These are phyloP conservation scores for Huntiella bhutanensis DNA, from an alignment of 2,329 filamentous ascomycete species.

Conservation along the genomic window DNA sequence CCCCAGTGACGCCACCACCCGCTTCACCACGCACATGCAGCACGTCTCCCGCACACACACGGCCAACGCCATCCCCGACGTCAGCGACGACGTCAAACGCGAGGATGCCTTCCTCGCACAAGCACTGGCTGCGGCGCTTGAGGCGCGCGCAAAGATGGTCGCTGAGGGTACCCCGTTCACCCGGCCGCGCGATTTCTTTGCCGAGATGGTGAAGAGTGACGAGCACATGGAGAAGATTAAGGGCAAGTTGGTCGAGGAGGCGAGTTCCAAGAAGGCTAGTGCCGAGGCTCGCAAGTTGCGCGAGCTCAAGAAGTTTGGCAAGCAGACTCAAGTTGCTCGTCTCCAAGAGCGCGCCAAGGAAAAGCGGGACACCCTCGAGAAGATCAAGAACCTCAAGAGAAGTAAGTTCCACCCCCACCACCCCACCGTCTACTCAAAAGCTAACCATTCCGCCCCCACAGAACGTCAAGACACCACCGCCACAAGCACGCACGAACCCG, in stretches of 20 bases:
- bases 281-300: slow-evolving; percentile 80
- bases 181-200: slow-evolving; percentile 85
- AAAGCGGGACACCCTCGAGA: slow-evolving; percentile 84
- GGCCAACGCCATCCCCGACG: slow-evolving; percentile 50
- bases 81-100: slow-evolving; percentile 79
- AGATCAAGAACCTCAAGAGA: slow-evolving; percentile 86
- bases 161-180: slow-evolving; percentile 74
- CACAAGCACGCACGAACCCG: slow-evolving; percentile 52
- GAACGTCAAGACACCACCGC: slow-evolving; percentile 60
- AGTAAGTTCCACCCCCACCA: slow-evolving; percentile 41
- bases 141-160: slow-evolving; percentile 55
- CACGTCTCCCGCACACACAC: slow-evolving; percentile 50
- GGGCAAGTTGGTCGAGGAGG: slow-evolving; percentile 79
- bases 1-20: slow-evolving; percentile 43
- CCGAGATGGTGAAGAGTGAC: slow-evolving; percentile 97
- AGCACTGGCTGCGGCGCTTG: slow-evolving; percentile 57
- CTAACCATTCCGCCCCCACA: slow-evolving; percentile 23
- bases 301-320: slow-evolving; percentile 97
- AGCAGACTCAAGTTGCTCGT: slow-evolving; percentile 93
- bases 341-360: slow-evolving; percentile 83
- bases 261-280: slow-evolving; percentile 77
- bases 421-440: slow-evolving; percentile 5
- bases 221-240: slow-evolving; percentile 97
- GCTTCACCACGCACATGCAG: slow-evolving; percentile 70
- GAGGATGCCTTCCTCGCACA: slow-evolving; percentile 90